A percentile compares a stretch with the other conserved stretches of the same genome.
These are phyloP conservation scores for Citrus medica DNA, from an alignment of 345 rosid species.

Conservation along the genomic window DNA sequence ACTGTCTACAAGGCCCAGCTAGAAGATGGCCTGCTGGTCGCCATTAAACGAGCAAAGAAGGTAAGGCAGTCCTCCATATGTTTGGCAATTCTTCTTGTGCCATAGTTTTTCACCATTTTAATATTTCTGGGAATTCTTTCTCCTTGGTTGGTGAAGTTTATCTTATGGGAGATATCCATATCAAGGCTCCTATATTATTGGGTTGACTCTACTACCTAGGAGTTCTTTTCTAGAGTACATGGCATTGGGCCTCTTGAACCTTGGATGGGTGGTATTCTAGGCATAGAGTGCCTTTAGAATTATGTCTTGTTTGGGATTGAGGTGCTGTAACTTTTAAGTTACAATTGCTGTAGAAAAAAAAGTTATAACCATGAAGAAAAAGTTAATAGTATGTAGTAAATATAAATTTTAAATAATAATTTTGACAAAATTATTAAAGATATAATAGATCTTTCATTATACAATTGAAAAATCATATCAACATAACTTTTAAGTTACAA, in stretches of 20 bases:
- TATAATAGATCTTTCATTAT: too few species aligned
- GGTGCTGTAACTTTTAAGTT: too few species aligned
- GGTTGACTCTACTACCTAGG: not conserved
- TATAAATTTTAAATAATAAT: too few species aligned
- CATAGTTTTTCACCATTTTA: not conserved
- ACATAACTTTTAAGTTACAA: too few species aligned
- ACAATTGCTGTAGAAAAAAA: too few species aligned
- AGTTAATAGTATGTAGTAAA: too few species aligned
- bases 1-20: conserved; percentile 73
- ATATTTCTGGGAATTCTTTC: not conserved
- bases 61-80: conserved; percentile 30
- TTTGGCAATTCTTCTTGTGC: not conserved
- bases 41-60: conserved; percentile 96
- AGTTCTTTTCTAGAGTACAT: not conserved
- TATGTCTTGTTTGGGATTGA: not conserved
- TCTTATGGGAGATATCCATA: not conserved
- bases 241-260: not conserved
- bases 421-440: too few species aligned
- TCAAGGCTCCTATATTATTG: not conserved
- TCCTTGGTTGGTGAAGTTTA: not conserved
- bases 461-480: too few species aligned
- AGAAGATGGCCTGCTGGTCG: conserved; percentile 71
- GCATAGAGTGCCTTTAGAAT: not conserved
- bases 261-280: not conserved
- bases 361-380: too few species aligned